Evolutionary conservation across 805 yeast species (phyloP), one percentile per base, ranked within the genome.

Genomic region (Starmerella roubikii): DNA sequence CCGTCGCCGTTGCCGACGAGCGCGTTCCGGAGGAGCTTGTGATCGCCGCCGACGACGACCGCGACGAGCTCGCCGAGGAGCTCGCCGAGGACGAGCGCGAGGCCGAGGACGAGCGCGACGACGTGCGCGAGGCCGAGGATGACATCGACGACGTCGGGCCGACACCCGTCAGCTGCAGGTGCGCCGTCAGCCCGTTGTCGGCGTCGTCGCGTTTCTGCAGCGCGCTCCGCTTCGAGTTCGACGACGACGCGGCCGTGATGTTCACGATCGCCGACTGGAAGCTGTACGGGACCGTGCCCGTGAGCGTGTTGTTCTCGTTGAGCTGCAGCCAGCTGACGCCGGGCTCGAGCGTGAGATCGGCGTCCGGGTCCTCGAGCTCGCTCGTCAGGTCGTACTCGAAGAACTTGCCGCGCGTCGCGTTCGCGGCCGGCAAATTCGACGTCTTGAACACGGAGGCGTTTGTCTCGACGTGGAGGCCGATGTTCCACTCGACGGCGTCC

Each of bases 331-430:
- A 83, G 37, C 56, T 56, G n/a, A 66, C 56, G 25, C 51, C 61
- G 10, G 35, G 15, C 56, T 1, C 85, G 58, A 49, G 39, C 4
- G 41, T 18, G 22, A 56, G 41, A 4, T 39, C 34, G 8, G 49
- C 46, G 21, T 48, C 46, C 21, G 49, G 39, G 41, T 28, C 70
- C 54, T 81, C 76, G 48, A 67, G 69, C 3, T 76, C 42, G 29
- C 70, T 60, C 36, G 88, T 86, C 22, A 86, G 59, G 1, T 66
- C 54, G 47, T 72, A 67, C 29, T 65, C 53, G 50, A 88, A 70
- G 9, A 62, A 55, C 28, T 71, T 68, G 25, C 76, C 74, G 24
- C 69, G 69, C 3, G 93, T 80, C 1, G 86, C 88, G 52, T 83
- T 82, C 40, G 82, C 68, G 46, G 72, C 47, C 7, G 56, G 54